Evolutionary conservation across 805 yeast genomes (phyloP).

Genomic region (Ogataea haglerorum): DNA sequence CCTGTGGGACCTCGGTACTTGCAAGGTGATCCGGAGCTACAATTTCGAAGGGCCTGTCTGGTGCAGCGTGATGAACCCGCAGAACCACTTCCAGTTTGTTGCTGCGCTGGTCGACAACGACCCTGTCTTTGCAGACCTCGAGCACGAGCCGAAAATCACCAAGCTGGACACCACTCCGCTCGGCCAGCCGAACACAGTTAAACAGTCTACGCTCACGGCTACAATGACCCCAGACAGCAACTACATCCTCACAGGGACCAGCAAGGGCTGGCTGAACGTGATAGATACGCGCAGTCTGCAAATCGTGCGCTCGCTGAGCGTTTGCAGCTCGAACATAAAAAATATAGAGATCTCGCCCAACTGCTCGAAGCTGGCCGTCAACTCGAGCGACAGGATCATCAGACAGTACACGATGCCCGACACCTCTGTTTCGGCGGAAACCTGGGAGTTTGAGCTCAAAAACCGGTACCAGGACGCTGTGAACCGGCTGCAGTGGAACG

Average conservation of each 20-base stretch:
- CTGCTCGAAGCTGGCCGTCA: constrained; percentile 63
- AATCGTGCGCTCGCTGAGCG: constrained; percentile 42
- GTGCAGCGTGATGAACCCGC: constrained; percentile 60
- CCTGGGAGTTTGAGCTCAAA: constrained; percentile 54
- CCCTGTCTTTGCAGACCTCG: constrained; percentile 49
- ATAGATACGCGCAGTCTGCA: constrained; percentile 29
- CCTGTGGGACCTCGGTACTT: constrained; percentile 68
- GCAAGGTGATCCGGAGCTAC: constrained; percentile 39
- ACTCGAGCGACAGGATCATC: constrained; percentile 73
- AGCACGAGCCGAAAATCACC: constrained; percentile 13
- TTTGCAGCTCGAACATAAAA: constrained; percentile 71
- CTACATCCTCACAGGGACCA: constrained; percentile 69
- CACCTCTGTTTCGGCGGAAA: constrained; percentile 5
- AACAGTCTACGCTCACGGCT: constrained; percentile 47
- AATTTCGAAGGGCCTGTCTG: constrained; percentile 71
- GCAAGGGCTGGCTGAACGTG: constrained; percentile 72
- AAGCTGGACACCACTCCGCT: constrained; percentile 21
- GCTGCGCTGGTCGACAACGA: constrained; percentile 65
- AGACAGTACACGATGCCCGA: constrained; percentile 53
- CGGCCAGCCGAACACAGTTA: constrained; percentile 25
- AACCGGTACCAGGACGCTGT: constrained; percentile 89
- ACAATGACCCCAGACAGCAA: constrained; percentile 52
- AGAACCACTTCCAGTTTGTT: constrained; percentile 43
- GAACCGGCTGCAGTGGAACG: constrained; percentile 84
- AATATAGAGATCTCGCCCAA: constrained; percentile 56